Conservation (phyloP, 2,329 filamentous ascomycete species). For the Ophidiomyces ophidiicola region DNA sequence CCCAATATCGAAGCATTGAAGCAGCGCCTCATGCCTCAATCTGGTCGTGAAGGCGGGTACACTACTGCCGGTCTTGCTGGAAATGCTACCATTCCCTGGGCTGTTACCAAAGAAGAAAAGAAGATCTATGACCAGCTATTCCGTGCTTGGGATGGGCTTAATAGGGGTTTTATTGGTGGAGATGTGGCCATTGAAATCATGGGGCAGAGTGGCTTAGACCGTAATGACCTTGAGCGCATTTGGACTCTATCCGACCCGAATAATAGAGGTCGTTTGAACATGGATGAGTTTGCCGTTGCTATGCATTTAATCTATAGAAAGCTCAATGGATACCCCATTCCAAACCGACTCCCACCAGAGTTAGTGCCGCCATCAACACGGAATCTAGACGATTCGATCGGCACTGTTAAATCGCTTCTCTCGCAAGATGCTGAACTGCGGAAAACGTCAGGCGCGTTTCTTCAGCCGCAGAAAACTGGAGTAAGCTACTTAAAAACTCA, state of each 20-base stretch:
- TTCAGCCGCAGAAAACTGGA: slow-evolving; percentile 92
- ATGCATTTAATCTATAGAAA: slow-evolving; percentile 99
- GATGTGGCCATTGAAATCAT: slow-evolving; percentile 94
- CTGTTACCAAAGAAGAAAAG: slow-evolving; percentile 97
- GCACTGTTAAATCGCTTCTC: slow-evolving; percentile 79
- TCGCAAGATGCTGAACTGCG: slow-evolving; percentile 79
- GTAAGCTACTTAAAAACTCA: slow-evolving; percentile 95
- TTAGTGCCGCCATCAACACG: slow-evolving; percentile 88
- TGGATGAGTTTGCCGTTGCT: slow-evolving; percentile 94
- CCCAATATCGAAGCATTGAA: slow-evolving; percentile 90
- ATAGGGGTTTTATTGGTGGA: slow-evolving; percentile 83
- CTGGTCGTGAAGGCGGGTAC: slow-evolving; percentile 74
- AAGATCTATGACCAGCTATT: slow-evolving; percentile 92
- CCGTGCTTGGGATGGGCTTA: slow-evolving; percentile 88
- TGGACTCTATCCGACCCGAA: slow-evolving; percentile 92
- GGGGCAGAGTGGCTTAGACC: slow-evolving; percentile 85
- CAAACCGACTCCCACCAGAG: slow-evolving; percentile 75
- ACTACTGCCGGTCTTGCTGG: slow-evolving; percentile 79
- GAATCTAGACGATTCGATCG: slow-evolving; percentile 85
- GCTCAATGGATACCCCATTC: slow-evolving; percentile 87
- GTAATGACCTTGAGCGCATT: slow-evolving; percentile 75
- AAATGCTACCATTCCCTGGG: slow-evolving; percentile 94
- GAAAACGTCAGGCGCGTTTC: slow-evolving; percentile 76
- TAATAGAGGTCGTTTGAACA: slow-evolving; percentile 84
- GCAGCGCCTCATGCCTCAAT: slow-evolving; percentile 93